These are phyloP conservation scores for Roridomyces roridus DNA, from an alignment of 768 basidiomycete genomes.

Conservation along the genomic window DNA sequence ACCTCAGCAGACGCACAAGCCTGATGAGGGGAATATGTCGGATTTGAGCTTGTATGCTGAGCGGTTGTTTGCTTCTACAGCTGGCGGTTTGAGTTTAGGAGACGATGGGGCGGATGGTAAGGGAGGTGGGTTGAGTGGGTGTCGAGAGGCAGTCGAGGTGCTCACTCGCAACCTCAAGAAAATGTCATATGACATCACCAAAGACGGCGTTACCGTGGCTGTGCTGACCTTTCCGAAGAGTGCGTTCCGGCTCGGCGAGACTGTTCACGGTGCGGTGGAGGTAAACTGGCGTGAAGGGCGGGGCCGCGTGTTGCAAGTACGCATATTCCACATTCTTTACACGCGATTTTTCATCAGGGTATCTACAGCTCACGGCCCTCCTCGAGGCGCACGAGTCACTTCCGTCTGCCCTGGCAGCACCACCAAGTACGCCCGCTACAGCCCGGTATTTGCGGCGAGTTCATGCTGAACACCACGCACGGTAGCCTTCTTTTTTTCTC, in stretches of 20 bases:
- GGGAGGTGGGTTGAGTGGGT: slow-evolving; percentile 59
- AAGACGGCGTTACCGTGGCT: slow-evolving; percentile 90
- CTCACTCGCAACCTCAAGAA: slow-evolving; percentile 90
- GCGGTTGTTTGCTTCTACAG: slow-evolving; percentile 49
- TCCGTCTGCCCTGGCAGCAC: slow-evolving; percentile 62
- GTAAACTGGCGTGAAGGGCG: slow-evolving; percentile 76
- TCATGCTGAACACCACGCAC: slow-evolving; percentile 86
- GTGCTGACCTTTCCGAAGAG: slow-evolving; percentile 91
- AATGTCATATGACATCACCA: slow-evolving; percentile 93
- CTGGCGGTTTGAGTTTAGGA: slow-evolving; percentile 36
- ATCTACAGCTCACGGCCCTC: slow-evolving; percentile 77
- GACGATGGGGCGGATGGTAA: slow-evolving; percentile 42
- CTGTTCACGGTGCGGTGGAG: slow-evolving; percentile 86
- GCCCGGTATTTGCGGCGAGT: slow-evolving; percentile 68
- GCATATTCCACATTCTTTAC: slow-evolving; percentile 27
- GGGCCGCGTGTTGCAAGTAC: slow-evolving; percentile 84
- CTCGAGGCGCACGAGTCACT: slow-evolving; percentile 90
- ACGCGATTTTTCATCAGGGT: not conserved
- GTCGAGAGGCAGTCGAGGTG: slow-evolving; percentile 89
- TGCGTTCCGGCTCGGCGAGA: slow-evolving; percentile 92
- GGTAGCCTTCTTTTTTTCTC: slow-evolving; percentile 25
- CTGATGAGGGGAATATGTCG: slow-evolving; percentile 38
- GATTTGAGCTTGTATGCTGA: slow-evolving; percentile 62
- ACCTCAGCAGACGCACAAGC: not conserved
- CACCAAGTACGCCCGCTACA: slow-evolving; percentile 36